These are phyloP conservation scores for Penicillium expansum DNA, from an alignment of 2,329 filamentous ascomycete genomes.

Conservation along the genomic window DNA sequence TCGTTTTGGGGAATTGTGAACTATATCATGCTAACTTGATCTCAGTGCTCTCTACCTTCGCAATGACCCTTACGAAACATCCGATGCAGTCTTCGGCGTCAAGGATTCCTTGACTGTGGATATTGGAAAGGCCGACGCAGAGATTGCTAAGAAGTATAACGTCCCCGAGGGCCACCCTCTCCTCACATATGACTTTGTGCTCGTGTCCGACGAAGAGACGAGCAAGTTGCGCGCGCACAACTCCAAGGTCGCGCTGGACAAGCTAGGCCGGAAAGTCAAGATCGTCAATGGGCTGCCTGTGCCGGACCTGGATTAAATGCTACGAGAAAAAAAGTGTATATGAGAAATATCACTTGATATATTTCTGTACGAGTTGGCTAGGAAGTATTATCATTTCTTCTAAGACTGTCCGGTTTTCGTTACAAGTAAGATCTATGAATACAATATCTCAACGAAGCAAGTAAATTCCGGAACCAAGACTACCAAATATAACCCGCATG, in stretches of 20 bases:
- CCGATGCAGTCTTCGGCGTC: conserved; percentile 82
- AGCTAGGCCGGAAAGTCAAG: conserved; percentile 66
- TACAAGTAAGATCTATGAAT: background rate
- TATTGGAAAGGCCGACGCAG: conserved; percentile 52
- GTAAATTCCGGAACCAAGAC: background rate
- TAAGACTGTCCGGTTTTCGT: background rate
- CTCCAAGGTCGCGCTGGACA: conserved; percentile 64
- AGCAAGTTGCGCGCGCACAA: conserved; percentile 63
- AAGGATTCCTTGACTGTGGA: conserved; percentile 77
- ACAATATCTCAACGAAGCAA: background rate
- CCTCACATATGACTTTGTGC: conserved; percentile 72
- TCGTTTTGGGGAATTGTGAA: background rate
- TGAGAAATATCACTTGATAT: background rate
- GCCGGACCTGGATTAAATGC: conserved; percentile 22
- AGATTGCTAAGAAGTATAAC: conserved; percentile 59
- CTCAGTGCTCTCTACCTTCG: conserved; percentile 70
- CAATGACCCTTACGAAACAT: conserved; percentile 76
- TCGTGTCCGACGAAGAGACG: conserved; percentile 70
- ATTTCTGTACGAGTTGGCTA: background rate
- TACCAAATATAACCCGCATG: background rate
- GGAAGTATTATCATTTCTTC: background rate
- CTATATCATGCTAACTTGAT: background rate
- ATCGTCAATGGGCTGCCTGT: conserved; percentile 50
- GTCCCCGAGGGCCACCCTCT: conserved; percentile 63
- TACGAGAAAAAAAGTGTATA: background rate